phyloP scores from a whole-genome alignment of 805 yeast species.

The Hanseniaspora singularis region DNA sequence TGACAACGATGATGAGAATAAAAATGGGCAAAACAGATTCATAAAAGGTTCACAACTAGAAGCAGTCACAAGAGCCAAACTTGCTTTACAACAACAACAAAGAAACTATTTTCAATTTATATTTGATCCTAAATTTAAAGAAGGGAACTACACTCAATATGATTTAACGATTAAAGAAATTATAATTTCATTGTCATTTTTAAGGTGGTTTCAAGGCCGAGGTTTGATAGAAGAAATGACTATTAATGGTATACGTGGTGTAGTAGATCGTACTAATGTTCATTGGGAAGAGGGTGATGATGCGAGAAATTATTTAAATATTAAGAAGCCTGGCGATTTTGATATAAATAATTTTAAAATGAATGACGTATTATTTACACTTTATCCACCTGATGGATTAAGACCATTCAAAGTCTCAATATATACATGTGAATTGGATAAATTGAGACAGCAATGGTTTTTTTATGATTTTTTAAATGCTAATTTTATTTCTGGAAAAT shows the following conservation, averaged over 20 bases:
- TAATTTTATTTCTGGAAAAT: conserved; percentile 74
- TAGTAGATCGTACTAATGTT: conserved; percentile 82
- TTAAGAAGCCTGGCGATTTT: conserved; percentile 78
- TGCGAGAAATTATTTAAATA: conserved; percentile 66
- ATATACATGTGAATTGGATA: conserved; percentile 72
- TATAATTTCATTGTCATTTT: conserved; percentile 64
- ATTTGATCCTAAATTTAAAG: conserved; percentile 43
- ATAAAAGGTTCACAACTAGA: conserved; percentile 62
- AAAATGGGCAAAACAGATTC: conserved; percentile 35
- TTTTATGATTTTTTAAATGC: conserved; percentile 80
- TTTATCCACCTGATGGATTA: conserved; percentile 69
- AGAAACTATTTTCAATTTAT: conserved; percentile 18
- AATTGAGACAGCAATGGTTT: conserved; percentile 83
- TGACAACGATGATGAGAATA: too few species aligned
- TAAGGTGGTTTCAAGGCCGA: conserved; percentile 78
- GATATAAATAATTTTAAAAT: conserved; percentile 72
- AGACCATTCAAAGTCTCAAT: conserved; percentile 78
- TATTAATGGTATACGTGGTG: conserved; percentile 78
- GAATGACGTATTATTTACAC: conserved; percentile 74
- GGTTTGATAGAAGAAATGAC: conserved; percentile 77
- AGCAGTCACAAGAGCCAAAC: conserved; percentile 47
- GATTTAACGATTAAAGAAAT: conserved; percentile 83
- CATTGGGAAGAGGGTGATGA: conserved; percentile 71
- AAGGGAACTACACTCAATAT: conserved; percentile 92
- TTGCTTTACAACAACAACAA: conserved; percentile 26